Percentiles rank a stretch among this genome's conserved stretches.
phyloP scores from a whole-genome alignment of 805 yeast genomes.

The Candida easanensis region DNA sequence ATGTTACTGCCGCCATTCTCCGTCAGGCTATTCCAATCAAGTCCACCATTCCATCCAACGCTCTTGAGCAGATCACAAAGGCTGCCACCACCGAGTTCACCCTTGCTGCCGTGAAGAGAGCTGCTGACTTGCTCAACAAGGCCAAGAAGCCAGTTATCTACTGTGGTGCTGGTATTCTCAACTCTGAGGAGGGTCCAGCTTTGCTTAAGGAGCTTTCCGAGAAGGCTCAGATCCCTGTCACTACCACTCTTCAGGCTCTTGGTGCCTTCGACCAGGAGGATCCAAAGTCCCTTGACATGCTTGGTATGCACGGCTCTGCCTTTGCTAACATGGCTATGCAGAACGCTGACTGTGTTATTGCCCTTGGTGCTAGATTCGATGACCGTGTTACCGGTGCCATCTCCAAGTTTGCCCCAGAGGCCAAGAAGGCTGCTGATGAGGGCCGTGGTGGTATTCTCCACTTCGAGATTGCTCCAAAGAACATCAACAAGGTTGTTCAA shows the following conservation, averaged over 20 bases:
- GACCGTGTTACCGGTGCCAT: conserved; percentile 95
- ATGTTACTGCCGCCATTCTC: conserved; percentile 90
- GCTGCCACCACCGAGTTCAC: conserved; percentile 73
- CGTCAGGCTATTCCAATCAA: conserved; percentile 81
- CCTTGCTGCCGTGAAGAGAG: conserved; percentile 64
- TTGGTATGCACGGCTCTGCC: conserved; percentile 98
- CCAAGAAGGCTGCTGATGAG: conserved; percentile 83
- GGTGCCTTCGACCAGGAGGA: conserved; percentile 94
- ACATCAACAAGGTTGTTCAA: conserved; percentile 94
- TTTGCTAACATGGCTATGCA: conserved; percentile 95
- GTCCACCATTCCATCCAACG: conserved; percentile 67
- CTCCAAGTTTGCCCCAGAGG: conserved; percentile 88
- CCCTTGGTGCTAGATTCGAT: conserved; percentile 96
- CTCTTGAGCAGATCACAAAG: conserved; percentile 68
- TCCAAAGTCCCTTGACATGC: conserved; percentile 88
- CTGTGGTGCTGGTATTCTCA: conserved; percentile 89
- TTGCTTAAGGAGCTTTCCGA: conserved; percentile 81
- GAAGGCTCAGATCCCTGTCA: conserved; percentile 90
- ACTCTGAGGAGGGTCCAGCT: conserved; percentile 75
- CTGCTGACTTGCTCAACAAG: conserved; percentile 73
- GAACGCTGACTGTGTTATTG: conserved; percentile 87
- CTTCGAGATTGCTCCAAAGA: conserved; percentile 94
- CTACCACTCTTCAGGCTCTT: conserved; percentile 90
- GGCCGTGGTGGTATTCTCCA: conserved; percentile 94
- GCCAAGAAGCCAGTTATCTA: conserved; percentile 89